Evolutionary conservation across 306 rosid species (phyloP), one percentile per base, ranked within the genome.

Genomic region (Lagenaria siceraria): DNA sequence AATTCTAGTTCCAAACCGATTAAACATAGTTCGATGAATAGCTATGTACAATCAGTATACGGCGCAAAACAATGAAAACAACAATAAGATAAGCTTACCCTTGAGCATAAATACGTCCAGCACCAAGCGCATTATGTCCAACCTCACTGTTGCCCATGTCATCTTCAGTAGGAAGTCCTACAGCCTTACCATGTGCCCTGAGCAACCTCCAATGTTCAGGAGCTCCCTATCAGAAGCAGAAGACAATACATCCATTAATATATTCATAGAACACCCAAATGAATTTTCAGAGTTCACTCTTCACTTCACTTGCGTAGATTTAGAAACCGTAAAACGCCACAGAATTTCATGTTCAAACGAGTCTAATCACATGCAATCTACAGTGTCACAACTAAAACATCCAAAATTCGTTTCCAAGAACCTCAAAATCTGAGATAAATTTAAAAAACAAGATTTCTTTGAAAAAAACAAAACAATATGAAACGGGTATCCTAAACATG

Each of bases 71-170:
- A 27, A 51, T 27, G 27, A 74, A 8, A 31, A 3, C 11, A 11
- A n/a, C n/a, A 3, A 72, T 21, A 2, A 70, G 24, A 35, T 5
- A 53, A 80, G 38, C 83, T 79, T 84, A 95, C 99, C 99, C 99
- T 82, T 96, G 99, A 53, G 99, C 93, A 48, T 25, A 96, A 36
- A 96, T 92, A 54, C 99, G 99, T 42, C 99, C 99, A 18, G 99
- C 99, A 19, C 99, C 99, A 22, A 96, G 98, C 1, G 99, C 99
- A 42, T 96, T 96, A 79, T 96, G 99, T 48, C 99, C 99, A 14
- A 96, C 99, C 83, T 96, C 99, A 84, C 99, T 96, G 74, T 96
- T 96, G 43, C 99, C 99, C 99, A 96, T 96, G 77, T 96, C 99
- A 90, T 92, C 99, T 14, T 96, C 99, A 0, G 98, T 76, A 27